Conservation (phyloP, 1,284 basidiomycete species). For the Ustilago nuda region DNA sequence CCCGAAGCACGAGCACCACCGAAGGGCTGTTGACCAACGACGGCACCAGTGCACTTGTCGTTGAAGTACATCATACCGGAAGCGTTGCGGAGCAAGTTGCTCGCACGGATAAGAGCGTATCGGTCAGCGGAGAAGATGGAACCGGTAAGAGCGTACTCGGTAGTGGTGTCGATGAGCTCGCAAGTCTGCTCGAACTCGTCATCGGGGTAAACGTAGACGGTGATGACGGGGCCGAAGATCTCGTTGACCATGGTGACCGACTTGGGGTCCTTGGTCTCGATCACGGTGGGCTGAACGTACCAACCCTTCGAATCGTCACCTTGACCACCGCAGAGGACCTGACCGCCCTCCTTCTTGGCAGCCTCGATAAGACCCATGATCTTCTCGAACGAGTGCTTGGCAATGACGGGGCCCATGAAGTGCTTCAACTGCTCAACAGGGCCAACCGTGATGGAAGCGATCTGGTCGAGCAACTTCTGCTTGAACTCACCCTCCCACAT, state of each 20-base stretch:
- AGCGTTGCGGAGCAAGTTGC: slow-evolving; percentile 67
- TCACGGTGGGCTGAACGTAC: slow-evolving; percentile 94
- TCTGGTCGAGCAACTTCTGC: slow-evolving; percentile 80
- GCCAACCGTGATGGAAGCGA: slow-evolving; percentile 87
- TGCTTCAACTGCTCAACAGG: slow-evolving; percentile 81
- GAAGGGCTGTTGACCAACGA: slow-evolving; percentile 85
- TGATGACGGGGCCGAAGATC: slow-evolving; percentile 96
- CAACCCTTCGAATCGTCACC: slow-evolving; percentile 90
- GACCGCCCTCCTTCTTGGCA: slow-evolving; percentile 87
- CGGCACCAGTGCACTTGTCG: slow-evolving; percentile 84
- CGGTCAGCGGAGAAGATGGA: slow-evolving; percentile 68
- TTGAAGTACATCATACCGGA: slow-evolving; percentile 70
- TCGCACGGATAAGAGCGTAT: slow-evolving; percentile 61
- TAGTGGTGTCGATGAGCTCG: slow-evolving; percentile 86
- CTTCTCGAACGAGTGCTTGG: slow-evolving; percentile 86
- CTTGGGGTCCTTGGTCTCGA: slow-evolving; percentile 90
- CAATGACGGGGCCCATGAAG: slow-evolving; percentile 97
- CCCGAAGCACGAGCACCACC: slow-evolving; percentile 92
- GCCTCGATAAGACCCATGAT: slow-evolving; percentile 86
- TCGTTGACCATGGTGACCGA: slow-evolving; percentile 93
- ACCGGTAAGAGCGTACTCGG: slow-evolving; percentile 80
- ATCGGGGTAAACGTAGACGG: slow-evolving; percentile 73
- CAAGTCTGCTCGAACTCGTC: slow-evolving; percentile 83
- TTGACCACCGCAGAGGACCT: slow-evolving; percentile 86
- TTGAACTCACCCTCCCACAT: slow-evolving; percentile 90